Conservation (phyloP, 305 asterid genomes). For the Plantago coronopus region DNA sequence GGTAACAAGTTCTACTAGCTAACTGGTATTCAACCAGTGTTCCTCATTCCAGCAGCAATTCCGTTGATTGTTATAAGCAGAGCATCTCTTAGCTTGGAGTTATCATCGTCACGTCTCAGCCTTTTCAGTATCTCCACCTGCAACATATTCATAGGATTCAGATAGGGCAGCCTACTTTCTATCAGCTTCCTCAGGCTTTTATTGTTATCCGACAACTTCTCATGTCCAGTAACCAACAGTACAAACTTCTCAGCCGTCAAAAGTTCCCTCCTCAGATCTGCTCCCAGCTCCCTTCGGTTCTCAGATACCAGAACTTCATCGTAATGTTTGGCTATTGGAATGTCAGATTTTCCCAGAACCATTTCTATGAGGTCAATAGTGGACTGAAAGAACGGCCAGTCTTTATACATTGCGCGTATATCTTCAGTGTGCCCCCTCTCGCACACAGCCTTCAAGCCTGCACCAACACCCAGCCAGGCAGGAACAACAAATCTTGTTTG, state of each 20-base stretch:
- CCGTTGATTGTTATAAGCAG: conserved; percentile 85
- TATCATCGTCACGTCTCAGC: conserved; percentile 67
- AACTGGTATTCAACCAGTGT: conserved; percentile 55
- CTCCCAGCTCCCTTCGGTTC: conserved; percentile 62
- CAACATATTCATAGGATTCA: conserved; percentile 87
- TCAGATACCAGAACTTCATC: conserved; percentile 84
- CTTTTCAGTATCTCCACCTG: conserved; percentile 93
- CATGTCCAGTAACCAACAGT: conserved; percentile 73
- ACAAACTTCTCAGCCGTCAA: conserved; percentile 63
- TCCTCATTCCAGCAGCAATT: conserved; percentile 97
- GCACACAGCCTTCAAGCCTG: conserved; percentile 73
- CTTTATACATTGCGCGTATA: conserved; percentile 77
- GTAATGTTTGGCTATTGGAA: conserved; percentile 76
- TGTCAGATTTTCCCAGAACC: conserved; percentile 88
- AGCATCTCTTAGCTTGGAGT: conserved; percentile 75
- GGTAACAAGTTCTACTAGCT: background rate
- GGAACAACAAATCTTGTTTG: conserved; percentile 93
- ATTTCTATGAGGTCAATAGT: conserved; percentile 87
- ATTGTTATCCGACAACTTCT: conserved; percentile 71
- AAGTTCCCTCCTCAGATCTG: conserved; percentile 72
- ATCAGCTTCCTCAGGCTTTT: conserved; percentile 64
- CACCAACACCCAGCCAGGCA: conserved; percentile 97
- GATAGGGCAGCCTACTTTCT: conserved; percentile 91
- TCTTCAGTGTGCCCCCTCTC: conserved; percentile 78
- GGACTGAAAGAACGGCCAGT: conserved; percentile 93